Conservation (phyloP, 2,329 filamentous ascomycete genomes). For the Colletotrichum musae region DNA sequence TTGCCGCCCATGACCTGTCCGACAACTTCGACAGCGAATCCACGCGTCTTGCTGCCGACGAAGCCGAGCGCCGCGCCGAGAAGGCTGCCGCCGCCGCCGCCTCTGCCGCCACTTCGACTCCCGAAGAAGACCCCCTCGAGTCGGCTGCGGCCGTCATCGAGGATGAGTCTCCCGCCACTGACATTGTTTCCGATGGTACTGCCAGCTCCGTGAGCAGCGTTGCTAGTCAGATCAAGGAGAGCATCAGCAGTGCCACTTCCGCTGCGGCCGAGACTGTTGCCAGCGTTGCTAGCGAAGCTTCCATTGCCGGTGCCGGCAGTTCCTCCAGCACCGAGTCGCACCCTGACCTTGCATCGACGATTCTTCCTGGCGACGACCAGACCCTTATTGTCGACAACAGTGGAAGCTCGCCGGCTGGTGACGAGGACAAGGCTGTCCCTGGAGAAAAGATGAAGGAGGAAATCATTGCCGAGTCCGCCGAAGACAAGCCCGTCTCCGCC, state of each 20-base stretch:
- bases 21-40: slow-evolving; percentile 83
- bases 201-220: slow-evolving; percentile 30
- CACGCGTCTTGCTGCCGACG: slow-evolving; percentile 71
- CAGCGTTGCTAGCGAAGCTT: slow-evolving; percentile 43
- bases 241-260: slow-evolving; percentile 38
- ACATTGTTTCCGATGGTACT: slow-evolving; percentile 15
- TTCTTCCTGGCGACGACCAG: slow-evolving; percentile 39
- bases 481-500: slow-evolving; percentile 47
- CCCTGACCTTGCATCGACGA: slow-evolving; percentile 39
- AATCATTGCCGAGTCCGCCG: slow-evolving; percentile 44
- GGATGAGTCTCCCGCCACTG: slow-evolving; percentile 37
- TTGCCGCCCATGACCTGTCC: slow-evolving; percentile 79
- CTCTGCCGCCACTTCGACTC: slow-evolving; percentile 25
- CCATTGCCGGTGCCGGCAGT: slow-evolving; percentile 24
- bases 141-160: slow-evolving; percentile 39
- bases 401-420: slow-evolving; percentile 43
- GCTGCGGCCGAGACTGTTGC: slow-evolving; percentile 44
- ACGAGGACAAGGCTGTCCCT: slow-evolving; percentile 37
- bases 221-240: slow-evolving; percentile 21
- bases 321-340: slow-evolving; percentile 16
- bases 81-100: slow-evolving; percentile 49
- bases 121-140: slow-evolving; percentile 42
- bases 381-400: slow-evolving; percentile 41
- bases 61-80: slow-evolving; percentile 50
- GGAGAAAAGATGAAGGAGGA: slow-evolving; percentile 44